These are phyloP conservation scores for Paragyromitra xinjiangensis DNA, from an alignment of 495 filamentous ascomycete species.

Conservation along the genomic window DNA sequence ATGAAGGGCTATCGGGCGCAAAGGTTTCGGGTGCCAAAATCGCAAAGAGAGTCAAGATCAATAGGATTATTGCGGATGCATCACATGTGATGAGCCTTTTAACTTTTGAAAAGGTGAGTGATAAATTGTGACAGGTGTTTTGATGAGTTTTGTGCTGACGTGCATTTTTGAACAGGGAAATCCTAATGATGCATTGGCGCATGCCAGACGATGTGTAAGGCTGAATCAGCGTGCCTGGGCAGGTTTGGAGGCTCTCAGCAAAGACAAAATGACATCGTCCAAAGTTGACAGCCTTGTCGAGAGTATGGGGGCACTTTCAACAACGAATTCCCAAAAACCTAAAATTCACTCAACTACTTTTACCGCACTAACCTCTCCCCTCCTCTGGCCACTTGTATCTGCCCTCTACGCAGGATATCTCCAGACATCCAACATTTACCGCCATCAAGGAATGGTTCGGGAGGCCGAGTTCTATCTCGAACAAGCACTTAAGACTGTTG, in stretches of 20 bases:
- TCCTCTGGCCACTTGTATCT: constrained; percentile 82
- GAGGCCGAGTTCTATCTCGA: constrained; percentile 92
- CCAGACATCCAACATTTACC: constrained; percentile 77
- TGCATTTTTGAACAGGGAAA: constrained; percentile 49
- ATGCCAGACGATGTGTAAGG: constrained; percentile 56
- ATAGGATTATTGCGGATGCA: constrained; percentile 62
- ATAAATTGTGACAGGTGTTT: constrained; percentile 18
- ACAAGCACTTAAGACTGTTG: constrained; percentile 80
- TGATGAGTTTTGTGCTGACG: constrained; percentile 38
- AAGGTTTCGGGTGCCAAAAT: constrained; percentile 50
- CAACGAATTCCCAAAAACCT: constrained; percentile 41
- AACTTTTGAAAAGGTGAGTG: constrained; percentile 56
- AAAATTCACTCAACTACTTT: constrained; percentile 45
- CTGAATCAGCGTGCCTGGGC: constrained; percentile 57
- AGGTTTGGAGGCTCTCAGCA: constrained; percentile 58
- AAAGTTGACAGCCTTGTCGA: constrained; percentile 27
- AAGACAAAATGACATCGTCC: constrained; percentile 50
- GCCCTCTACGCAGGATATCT: constrained; percentile 73
- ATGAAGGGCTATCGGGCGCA: constrained; percentile 55
- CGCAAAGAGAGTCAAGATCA: constrained; percentile 48
- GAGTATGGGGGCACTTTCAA: constrained; percentile 49
- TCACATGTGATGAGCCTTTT: constrained; percentile 59
- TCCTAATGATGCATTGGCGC: constrained; percentile 52
- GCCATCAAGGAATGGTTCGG: constrained; percentile 83
- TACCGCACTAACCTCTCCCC: constrained; percentile 65